These are phyloP conservation scores for Kodamaea laetipori DNA, from an alignment of 805 yeast species.

Conservation along the genomic window DNA sequence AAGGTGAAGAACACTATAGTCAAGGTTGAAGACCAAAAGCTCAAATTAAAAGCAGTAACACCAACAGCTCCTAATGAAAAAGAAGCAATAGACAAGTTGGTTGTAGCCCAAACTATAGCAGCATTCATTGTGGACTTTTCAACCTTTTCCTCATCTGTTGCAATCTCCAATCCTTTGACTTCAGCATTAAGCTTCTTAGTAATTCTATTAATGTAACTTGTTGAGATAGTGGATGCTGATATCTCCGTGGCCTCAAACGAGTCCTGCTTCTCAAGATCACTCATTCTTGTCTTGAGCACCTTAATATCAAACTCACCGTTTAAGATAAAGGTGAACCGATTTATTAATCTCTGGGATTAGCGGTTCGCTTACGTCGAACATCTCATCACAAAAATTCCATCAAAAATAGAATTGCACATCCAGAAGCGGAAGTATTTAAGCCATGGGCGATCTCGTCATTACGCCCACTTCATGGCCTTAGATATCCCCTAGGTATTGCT, in stretches of 20 bases:
- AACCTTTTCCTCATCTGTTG: constrained; percentile 75
- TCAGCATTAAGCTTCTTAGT: constrained; percentile 44
- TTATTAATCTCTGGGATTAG: too few species aligned
- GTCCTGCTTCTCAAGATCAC: neutral
- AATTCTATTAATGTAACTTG: constrained; percentile 27
- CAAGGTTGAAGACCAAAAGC: constrained; percentile 71
- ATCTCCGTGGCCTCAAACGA: neutral
- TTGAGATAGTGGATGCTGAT: neutral
- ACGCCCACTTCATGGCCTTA: too few species aligned
- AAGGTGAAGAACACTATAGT: constrained; percentile 70
- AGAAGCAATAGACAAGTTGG: constrained; percentile 84
- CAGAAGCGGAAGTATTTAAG: neutral
- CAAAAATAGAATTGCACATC: neutral
- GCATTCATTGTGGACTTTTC: constrained; percentile 67
- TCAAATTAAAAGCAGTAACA: constrained; percentile 61
- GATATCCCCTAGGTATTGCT: too few species aligned
- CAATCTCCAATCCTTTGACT: constrained; percentile 74
- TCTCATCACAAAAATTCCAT: too few species aligned
- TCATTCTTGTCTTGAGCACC: too few species aligned
- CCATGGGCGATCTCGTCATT: too few species aligned
- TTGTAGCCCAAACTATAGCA: constrained; percentile 88
- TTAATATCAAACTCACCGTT: too few species aligned
- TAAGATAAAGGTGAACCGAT: too few species aligned
- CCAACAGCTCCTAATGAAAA: constrained; percentile 69
- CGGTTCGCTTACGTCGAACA: too few species aligned